These are phyloP conservation scores for Physocladia obscura DNA, from an alignment of 192 early-diverging fungal genomes.

Conservation along the genomic window DNA sequence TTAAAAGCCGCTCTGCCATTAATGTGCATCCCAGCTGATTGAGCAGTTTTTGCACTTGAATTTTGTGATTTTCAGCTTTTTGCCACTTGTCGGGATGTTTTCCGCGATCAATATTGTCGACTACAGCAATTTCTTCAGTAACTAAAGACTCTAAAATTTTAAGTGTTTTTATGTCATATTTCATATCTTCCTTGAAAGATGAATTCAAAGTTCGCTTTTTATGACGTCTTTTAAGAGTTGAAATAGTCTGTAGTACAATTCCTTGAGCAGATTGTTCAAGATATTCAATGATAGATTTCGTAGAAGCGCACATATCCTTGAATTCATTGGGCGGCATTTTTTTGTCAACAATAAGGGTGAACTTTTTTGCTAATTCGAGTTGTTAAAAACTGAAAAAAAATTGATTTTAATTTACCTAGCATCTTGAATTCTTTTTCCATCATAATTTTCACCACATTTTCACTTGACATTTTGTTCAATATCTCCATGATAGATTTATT, in stretches of 20 bases:
- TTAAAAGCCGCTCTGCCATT: conserved; percentile 37
- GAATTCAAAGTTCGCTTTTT: not conserved
- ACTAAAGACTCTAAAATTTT: conserved; percentile 35
- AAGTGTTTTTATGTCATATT: conserved; percentile 38
- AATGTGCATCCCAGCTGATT: conserved; percentile 38
- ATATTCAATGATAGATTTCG: conserved; percentile 31
- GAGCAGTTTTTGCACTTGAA: conserved; percentile 22
- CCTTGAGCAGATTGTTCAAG: conserved; percentile 26
- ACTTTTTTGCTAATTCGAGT: conserved; percentile 6
- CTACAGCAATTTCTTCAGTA: conserved; percentile 23
- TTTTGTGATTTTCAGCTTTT: conserved; percentile 18
- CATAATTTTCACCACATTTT: conserved; percentile 3
- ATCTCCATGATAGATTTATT: not conserved
- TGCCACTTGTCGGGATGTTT: conserved; percentile 32
- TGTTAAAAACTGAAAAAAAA: not conserved
- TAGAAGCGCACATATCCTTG: conserved; percentile 11
- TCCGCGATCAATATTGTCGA: conserved; percentile 13
- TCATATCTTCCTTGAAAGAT: not conserved
- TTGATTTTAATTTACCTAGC: conserved; percentile 10
- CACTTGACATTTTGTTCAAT: not conserved
- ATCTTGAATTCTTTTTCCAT: conserved; percentile 16
- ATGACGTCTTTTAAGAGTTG: not conserved
- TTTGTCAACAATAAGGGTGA: not conserved
- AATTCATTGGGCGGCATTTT: not conserved
- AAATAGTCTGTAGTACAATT: not conserved